Evolutionary conservation across 352 stramenopile genomes (phyloP), one percentile per base, ranked within the genome.

Genomic region (Globisporangium paroecandrum): DNA sequence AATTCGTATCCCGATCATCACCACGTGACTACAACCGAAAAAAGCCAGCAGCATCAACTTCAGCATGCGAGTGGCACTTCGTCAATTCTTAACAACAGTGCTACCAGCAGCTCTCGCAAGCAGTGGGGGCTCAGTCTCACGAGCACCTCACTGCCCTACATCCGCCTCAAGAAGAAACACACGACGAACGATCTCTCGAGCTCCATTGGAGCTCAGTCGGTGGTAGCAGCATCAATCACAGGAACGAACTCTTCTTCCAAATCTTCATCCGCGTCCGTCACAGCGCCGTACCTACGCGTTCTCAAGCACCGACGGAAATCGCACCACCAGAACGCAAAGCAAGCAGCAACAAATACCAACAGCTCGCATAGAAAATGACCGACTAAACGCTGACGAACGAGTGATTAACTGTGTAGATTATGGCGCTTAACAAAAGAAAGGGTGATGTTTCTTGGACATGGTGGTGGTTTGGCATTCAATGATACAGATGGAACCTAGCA

Each of bases 261-360:
- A 32, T 27, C 64, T 12, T 53, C 32, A 9, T 69, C 68, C 5
- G 66, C 68, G 29, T 69, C 70, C 0, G 25, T 77, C 22, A 72
- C 82, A 54, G 80, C 82, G 12, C 81, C 83, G 60, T 94, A 94
- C 53, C 72, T 92, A 12, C 87, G 87, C 70, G 82, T 89, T 60
- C 83, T 91, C 68, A 94, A 92, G 76, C 83, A 85, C 58, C 77
- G 86, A 34, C 77, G 66, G n/a, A 71, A 68, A 38, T 64, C 60
- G 13, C 66, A 72, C 9, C 38, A 70, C 10, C 66, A 70, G 36
- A 49, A 25, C 32, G 20, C 32, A 10, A 67, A 64, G 53, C 65
- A 60, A 47, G 66, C 38, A 46, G 38, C 64, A 46, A 64, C 43
- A 36, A 74, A 47, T 57, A 69, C 4, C 61, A 54, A 9, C 27